Evolutionary conservation across 108 stramenopile genomes (phyloP), one percentile per base, ranked within the genome.

Genomic region (Cyclotella kingstonii): DNA sequence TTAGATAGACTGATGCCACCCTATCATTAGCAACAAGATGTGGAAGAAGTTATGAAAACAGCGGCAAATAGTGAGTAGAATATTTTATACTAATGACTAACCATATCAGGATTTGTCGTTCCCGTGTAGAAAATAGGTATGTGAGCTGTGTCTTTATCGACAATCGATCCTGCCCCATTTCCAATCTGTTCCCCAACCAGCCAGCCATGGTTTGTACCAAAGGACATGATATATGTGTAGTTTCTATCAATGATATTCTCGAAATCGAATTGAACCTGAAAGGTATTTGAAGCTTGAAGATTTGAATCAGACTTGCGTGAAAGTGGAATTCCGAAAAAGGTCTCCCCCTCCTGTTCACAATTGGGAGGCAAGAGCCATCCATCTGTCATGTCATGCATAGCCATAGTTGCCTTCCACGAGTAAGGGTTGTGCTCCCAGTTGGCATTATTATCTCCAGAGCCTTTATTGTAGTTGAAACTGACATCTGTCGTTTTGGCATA

Each of bases 81-180:
- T 4, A 18, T 25, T 7, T 18, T 4, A 17, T 38, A 54, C 1
- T 5, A 10, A 54, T 5, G 5, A 74, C 89, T 70, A 72, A 88
- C 90, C 84, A 81, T 72, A 40, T 89, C 74, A 5, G 81, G 76
- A 72, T 93, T 89, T 0, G 91, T 93, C 28, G 91, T 89, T 43
- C 91, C 91, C 6, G 83, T 80, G 73, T 89, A 93, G 63, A 93
- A 93, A 35, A 93, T 66, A 6, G 91, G 91, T 66, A 93, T 89
- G 43, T 93, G 91, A 17, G 91, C 87, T 6, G 91, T 93, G 66
- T 93, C 91, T 59, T 93, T 93, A 71, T 93, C 91, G 19, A 93
- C 91, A 73, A 93, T 93, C 0, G 84, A 84, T 14, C 91, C 91
- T 21, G 85, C 88, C 12, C 84, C 83, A 66, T 93, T 93, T 26